Evolutionary conservation across 305 asterid species (phyloP).

Genomic region (Solanum hybrid): DNA sequence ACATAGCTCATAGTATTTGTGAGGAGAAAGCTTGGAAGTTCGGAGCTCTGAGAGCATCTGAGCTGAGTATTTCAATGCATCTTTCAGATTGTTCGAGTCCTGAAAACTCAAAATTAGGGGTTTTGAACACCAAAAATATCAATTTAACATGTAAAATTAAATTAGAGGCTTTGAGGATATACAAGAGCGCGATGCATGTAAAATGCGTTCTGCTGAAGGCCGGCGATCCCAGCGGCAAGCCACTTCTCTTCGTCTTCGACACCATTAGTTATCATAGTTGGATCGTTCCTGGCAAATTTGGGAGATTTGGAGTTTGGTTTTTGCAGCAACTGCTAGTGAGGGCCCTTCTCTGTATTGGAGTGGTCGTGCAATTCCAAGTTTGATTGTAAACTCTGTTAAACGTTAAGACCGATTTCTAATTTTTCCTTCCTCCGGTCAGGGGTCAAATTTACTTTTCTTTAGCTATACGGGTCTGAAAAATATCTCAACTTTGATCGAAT

Average conservation of each 20-base stretch:
- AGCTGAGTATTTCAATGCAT: slow-evolving; percentile 90
- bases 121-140: slow-evolving; percentile 11
- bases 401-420: not conserved
- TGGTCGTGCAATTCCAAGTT: not conserved
- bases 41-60: slow-evolving; percentile 99
- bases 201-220: slow-evolving; percentile 95
- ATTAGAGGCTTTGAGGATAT: not conserved
- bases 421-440: not conserved
- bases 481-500: too few species aligned
- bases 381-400: not conserved
- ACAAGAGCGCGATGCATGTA: slow-evolving; percentile 98
- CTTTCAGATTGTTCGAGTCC: slow-evolving; percentile 95
- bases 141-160: not conserved
- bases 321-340: slow-evolving; percentile 1
- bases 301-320: not conserved
- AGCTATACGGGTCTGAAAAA: too few species aligned
- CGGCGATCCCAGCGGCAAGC: slow-evolving; percentile 95
- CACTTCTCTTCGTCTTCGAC: slow-evolving; percentile 93
- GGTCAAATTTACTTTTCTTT: not conserved
- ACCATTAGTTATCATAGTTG: slow-evolving; percentile 53
- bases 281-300: not conserved
- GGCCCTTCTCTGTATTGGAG: not conserved
- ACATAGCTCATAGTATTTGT: slow-evolving; percentile 94
- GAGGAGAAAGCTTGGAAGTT: slow-evolving; percentile 95
- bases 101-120: slow-evolving; percentile 43